phyloP scores from a whole-genome alignment of 2,329 filamentous ascomycete species.

The Colletotrichum sp. region DNA sequence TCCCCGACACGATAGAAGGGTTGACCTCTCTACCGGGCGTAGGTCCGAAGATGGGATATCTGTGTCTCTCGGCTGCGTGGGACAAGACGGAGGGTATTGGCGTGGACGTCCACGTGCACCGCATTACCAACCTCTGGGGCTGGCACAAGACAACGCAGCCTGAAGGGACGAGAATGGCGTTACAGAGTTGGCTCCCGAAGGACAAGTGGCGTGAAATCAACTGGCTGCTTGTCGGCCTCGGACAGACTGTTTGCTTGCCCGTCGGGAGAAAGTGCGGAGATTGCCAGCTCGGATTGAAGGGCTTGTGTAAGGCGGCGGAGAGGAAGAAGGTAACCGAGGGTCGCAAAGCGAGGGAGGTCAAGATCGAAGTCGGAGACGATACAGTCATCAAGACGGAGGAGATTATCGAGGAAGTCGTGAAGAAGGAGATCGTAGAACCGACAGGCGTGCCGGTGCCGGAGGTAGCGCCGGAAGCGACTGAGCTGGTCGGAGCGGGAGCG shows the following conservation, averaged over 20 bases:
- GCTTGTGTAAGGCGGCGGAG: conserved; percentile 78
- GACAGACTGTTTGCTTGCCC: conserved; percentile 85
- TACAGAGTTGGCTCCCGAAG: conserved; percentile 83
- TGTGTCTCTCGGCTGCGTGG: conserved; percentile 80
- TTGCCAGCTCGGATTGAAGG: conserved; percentile 78
- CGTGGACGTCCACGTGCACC: conserved; percentile 93
- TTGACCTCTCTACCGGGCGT: conserved; percentile 83
- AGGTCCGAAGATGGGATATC: conserved; percentile 93
- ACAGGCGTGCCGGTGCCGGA: not conserved
- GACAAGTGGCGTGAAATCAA: conserved; percentile 95
- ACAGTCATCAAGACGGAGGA: conserved; percentile 23
- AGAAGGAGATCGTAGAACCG: conserved; percentile 5
- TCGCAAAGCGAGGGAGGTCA: conserved; percentile 50
- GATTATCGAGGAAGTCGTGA: conserved; percentile 34
- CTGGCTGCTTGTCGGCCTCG: conserved; percentile 83
- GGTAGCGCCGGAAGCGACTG: not conserved
- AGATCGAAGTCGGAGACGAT: conserved; percentile 26
- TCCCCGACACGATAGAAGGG: conserved; percentile 78
- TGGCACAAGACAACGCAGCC: conserved; percentile 85
- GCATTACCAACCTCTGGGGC: conserved; percentile 92
- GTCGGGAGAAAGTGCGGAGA: conserved; percentile 83
- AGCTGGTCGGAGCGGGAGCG: not conserved
- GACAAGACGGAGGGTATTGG: conserved; percentile 76
- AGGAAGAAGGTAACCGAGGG: conserved; percentile 65
- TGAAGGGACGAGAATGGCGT: conserved; percentile 77